These are phyloP conservation scores for Acmispon strigosus DNA, from an alignment of 306 rosid species.

Conservation along the genomic window DNA sequence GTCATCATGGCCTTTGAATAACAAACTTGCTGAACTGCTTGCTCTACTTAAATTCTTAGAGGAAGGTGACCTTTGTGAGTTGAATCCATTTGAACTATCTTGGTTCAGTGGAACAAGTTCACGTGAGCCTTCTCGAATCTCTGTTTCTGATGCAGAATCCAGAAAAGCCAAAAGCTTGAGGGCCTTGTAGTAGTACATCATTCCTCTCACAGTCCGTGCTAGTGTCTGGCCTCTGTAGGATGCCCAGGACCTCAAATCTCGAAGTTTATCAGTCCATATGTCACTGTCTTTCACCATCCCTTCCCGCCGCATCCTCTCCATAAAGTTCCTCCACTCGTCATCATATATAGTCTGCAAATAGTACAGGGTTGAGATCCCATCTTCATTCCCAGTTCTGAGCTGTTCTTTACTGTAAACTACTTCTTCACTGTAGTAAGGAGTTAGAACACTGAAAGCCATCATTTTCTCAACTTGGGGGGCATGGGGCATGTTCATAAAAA, in stretches of 20 bases:
- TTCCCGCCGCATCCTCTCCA: constrained; percentile 85
- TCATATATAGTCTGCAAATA: constrained; percentile 75
- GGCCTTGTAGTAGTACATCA: constrained; percentile 91
- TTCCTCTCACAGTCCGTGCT: constrained; percentile 83
- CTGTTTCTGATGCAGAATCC: constrained; percentile 85
- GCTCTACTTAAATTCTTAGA: background rate
- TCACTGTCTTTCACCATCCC: constrained; percentile 68
- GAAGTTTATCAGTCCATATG: constrained; percentile 69
- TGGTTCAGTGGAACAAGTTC: constrained; percentile 52
- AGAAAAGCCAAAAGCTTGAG: constrained; percentile 88
- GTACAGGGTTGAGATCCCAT: constrained; percentile 71
- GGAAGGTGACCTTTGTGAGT: constrained; percentile 32
- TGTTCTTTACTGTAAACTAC: constrained; percentile 75
- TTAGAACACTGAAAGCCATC: constrained; percentile 91
- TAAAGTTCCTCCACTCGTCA: constrained; percentile 90
- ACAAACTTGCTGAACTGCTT: constrained; percentile 20
- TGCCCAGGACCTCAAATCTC: constrained; percentile 91
- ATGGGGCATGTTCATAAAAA: constrained; percentile 91
- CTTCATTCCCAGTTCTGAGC: constrained; percentile 81
- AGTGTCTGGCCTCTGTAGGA: constrained; percentile 93
- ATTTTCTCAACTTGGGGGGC: constrained; percentile 96
- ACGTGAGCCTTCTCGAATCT: constrained; percentile 60
- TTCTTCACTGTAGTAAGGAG: constrained; percentile 91
- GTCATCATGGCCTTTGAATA: constrained; percentile 68
- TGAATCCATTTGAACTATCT: constrained; percentile 32